Conservation (phyloP, 2,329 filamentous ascomycete species). For the Penicillium sp. region DNA sequence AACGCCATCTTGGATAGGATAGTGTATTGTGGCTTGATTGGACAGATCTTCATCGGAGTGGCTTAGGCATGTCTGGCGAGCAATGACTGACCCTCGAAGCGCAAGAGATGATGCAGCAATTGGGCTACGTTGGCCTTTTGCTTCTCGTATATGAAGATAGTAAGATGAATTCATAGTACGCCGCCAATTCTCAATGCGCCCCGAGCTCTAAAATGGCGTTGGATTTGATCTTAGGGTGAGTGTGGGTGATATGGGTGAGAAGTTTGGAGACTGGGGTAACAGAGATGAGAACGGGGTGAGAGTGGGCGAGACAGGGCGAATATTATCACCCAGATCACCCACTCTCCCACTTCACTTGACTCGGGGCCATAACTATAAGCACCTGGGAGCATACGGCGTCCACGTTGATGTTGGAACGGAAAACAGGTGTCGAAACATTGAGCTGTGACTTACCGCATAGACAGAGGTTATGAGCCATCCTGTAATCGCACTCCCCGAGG, state of each 20-base stretch:
- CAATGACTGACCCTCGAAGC: conserved; percentile 58
- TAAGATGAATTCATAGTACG: conserved; percentile 21
- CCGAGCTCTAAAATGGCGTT: neutral
- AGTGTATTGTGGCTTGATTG: conserved; percentile 71
- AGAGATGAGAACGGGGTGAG: neutral
- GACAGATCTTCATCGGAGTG: conserved; percentile 70
- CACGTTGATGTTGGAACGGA: no score
- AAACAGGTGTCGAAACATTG: no score
- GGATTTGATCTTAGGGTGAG: neutral
- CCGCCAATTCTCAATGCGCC: neutral
- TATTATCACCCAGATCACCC: neutral
- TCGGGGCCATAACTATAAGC: neutral
- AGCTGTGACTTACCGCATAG: no score
- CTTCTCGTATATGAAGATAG: conserved; percentile 69
- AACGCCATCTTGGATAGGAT: conserved; percentile 60
- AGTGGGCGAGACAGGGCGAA: neutral
- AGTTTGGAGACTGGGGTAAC: neutral
- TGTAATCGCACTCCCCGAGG: no score
- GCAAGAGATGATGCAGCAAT: conserved; percentile 62
- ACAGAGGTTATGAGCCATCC: no score
- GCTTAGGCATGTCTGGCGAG: conserved; percentile 68
- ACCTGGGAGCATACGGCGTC: neutral
- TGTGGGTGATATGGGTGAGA: neutral
- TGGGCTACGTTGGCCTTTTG: conserved; percentile 74
- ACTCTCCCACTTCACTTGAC: neutral